A percentile compares a stretch with the other conserved stretches of the same genome.
Evolutionary conservation across 2,329 filamentous ascomycete genomes (phyloP).

Genomic region (Monosporascus sp.): DNA sequence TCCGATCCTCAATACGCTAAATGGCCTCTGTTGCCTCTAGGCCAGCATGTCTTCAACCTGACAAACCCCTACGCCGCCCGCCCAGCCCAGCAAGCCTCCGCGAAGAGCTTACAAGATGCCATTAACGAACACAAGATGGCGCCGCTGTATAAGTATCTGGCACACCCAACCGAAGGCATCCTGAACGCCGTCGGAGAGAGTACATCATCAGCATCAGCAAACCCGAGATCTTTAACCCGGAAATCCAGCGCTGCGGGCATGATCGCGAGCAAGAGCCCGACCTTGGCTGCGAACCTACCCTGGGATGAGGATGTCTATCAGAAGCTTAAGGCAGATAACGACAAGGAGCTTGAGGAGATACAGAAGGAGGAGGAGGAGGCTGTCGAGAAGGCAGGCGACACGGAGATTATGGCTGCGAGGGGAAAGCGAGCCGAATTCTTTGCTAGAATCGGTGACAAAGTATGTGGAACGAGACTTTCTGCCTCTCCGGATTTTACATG

Average conservation of each 20-base stretch:
- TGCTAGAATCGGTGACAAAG: conserved; percentile 94
- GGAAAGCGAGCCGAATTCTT: conserved; percentile 96
- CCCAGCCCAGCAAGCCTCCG: conserved; percentile 61
- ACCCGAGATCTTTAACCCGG: conserved; percentile 54
- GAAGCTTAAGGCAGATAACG: conserved; percentile 69
- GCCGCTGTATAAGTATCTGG: conserved; percentile 77
- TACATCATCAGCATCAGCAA: conserved; percentile 39
- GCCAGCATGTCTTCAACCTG: conserved; percentile 82
- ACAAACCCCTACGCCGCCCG: conserved; percentile 71
- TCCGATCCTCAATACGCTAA: conserved; percentile 82
- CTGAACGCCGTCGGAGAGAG: conserved; percentile 71
- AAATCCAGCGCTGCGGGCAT: conserved; percentile 69
- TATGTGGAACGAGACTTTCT: conserved; percentile 29
- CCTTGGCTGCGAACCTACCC: conserved; percentile 62
- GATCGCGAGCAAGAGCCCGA: conserved; percentile 65
- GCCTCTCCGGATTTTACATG: neutral
- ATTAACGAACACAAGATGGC: conserved; percentile 83
- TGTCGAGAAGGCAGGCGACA: conserved; percentile 92
- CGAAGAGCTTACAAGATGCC: conserved; percentile 73
- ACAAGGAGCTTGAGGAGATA: conserved; percentile 67
- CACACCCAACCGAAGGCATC: conserved; percentile 76
- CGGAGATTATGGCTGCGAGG: conserved; percentile 85
- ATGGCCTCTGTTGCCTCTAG: conserved; percentile 74
- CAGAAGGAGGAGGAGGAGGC: conserved; percentile 92
- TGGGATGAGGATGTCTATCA: conserved; percentile 92